Evolutionary conservation across 202 grass and related monocot genomes (phyloP).

Genomic region (Bolboschoenoplectus hybrid): DNA sequence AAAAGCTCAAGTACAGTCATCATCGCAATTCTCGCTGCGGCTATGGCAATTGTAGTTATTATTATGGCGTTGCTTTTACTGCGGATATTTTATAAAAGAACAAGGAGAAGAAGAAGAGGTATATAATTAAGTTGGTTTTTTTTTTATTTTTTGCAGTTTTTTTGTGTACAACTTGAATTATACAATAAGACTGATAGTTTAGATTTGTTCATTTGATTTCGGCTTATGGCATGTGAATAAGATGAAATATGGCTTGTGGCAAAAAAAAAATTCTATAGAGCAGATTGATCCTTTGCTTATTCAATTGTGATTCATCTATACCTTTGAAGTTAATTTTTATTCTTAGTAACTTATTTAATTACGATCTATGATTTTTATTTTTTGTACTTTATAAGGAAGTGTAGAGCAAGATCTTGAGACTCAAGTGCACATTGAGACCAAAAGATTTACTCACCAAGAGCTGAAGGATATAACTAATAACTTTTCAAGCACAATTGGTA

Average conservation of each 20-base stretch:
- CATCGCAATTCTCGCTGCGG: neutral
- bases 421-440: slow-evolving; percentile 1
- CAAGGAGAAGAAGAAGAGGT: neutral
- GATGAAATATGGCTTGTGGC: neutral
- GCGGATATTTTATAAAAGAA: slow-evolving; percentile 12
- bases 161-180: neutral
- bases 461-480: slow-evolving; percentile 39
- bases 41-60: neutral
- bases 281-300: neutral
- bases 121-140: neutral
- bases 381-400: neutral
- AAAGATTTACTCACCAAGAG: slow-evolving; percentile 39
- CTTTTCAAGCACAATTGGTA: slow-evolving; percentile 39
- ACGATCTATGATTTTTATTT: too few species aligned
- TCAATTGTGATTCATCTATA: neutral
- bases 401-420: neutral
- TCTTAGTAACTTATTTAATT: neutral
- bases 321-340: neutral
- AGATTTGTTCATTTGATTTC: neutral
- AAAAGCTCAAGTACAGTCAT: neutral
- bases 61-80: neutral
- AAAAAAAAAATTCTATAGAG: neutral
- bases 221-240: neutral
- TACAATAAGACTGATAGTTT: neutral
- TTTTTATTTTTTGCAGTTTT: neutral